phyloP scores from a whole-genome alignment of 345 rosid species.

The Bruguiera sexangula region DNA sequence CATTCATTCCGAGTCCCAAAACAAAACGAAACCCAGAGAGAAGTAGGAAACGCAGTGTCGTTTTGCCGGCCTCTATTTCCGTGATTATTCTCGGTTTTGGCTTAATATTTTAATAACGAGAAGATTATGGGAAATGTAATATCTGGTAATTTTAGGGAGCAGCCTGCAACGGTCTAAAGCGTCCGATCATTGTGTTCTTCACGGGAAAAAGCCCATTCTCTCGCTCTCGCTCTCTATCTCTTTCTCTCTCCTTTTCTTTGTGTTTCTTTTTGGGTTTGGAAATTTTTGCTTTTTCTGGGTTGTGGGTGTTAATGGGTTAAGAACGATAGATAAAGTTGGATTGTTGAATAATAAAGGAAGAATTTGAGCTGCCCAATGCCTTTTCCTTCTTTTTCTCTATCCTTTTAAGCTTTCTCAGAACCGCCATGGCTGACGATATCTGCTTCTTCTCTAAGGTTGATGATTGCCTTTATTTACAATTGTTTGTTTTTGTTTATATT shows the following conservation, averaged over 20 bases:
- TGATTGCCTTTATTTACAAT: neutral
- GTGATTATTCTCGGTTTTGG: neutral
- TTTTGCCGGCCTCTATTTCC: neutral
- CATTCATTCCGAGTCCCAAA: neutral
- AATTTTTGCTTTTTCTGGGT: neutral
- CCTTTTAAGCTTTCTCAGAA: slow-evolving; percentile 39
- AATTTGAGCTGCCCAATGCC: slow-evolving; percentile 48
- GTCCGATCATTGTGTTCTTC: slow-evolving; percentile 37
- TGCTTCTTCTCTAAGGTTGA: slow-evolving; percentile 68
- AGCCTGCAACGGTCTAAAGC: slow-evolving; percentile 31
- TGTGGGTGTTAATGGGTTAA: neutral
- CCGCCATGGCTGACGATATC: slow-evolving; percentile 70
- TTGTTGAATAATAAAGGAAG: neutral
- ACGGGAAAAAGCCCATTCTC: slow-evolving; percentile 16
- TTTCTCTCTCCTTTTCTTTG: neutral
- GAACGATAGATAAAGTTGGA: neutral
- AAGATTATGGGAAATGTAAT: neutral
- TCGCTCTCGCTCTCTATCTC: slow-evolving; percentile 2
- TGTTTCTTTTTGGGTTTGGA: neutral
- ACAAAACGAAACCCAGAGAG: neutral
- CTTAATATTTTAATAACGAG: neutral
- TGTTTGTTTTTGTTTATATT: neutral
- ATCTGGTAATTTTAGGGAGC: slow-evolving; percentile 17
- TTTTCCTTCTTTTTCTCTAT: slow-evolving; percentile 25
- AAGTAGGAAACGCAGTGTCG: neutral